These are phyloP conservation scores for Kluyveromyces sp. DNA, from an alignment of 1,139 yeast species.

Conservation along the genomic window DNA sequence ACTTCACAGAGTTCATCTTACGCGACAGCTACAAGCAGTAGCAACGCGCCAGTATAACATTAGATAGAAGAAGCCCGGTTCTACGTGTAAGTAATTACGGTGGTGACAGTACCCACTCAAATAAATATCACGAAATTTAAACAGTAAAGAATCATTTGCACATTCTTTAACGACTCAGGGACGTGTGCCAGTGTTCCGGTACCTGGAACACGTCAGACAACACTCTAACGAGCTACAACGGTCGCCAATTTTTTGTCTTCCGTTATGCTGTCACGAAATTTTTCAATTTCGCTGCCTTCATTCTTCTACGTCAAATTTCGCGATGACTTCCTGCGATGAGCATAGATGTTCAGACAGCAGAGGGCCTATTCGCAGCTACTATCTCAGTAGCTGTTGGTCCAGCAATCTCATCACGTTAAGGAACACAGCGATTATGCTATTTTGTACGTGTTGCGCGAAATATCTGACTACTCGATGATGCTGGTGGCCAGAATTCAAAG, in stretches of 20 bases:
- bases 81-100: background rate
- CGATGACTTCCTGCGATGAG: background rate
- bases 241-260: background rate
- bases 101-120: background rate
- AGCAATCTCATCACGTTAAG: too few species aligned
- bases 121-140: background rate
- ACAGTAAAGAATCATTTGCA: background rate
- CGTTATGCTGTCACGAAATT: conserved; percentile 6
- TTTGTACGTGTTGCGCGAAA: background rate
- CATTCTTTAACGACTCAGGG: too few species aligned
- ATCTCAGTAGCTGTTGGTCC: too few species aligned
- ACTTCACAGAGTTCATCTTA: background rate
- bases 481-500: background rate
- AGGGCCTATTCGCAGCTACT: too few species aligned
- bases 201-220: background rate
- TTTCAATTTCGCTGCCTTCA: background rate
- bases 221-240: background rate
- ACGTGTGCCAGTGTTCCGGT: too few species aligned
- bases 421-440: background rate
- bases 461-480: background rate
- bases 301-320: background rate
- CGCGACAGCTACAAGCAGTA: background rate
- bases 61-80: background rate
- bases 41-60: background rate
- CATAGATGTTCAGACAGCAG: too few species aligned